Evolutionary conservation across 2,329 filamentous ascomycete species (phyloP), one percentile per base, ranked within the genome.

Genomic region (Colletotrichum echinochloae): DNA sequence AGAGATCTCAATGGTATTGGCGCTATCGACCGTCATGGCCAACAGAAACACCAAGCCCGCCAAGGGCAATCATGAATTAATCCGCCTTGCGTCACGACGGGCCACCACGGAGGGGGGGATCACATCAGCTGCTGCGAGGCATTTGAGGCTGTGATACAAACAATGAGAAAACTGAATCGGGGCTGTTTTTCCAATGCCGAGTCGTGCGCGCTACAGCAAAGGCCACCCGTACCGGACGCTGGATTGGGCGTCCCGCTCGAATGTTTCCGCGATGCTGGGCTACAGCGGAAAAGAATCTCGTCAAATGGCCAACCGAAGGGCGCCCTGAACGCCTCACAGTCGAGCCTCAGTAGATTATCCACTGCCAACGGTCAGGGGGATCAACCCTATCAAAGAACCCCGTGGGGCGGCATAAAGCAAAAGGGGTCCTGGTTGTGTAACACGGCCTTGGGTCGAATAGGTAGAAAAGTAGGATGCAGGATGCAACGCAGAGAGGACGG

Each of bases 1-100:
- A 68, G 57, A 71, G 57, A 62, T 71, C 68, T 66, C n/a, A 44
- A 56, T 49, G 54, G 56, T 52, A 39, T 70, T 66, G 51, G 57
- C 49, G 35, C 48, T 48, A 46, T 62, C 64, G 44, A 59, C 52
- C 37, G 57, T 30, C 49, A 52, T 64, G 30, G 49, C 37, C 41
- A 48, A 23, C 59, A 28, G 57, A 52, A 9, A 12, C 37, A 16
- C 59, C 39, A 59, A 54, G 52, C 30, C 52, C 46, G 65, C 68
- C 68, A 71, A 63, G 68, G 68, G 64, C 68, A 67, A 63, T 67
- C 59, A 35, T 26, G 28, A 18, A 52, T 26, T 35, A 28, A n/a
- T 37, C 62, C 20, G 48, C 20, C 55, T 28, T 55, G 55, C 51
- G 52, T 46, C 26, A 20, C 26, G 33, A 46, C 44, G 33, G 35